Evolutionary conservation across 345 rosid species (phyloP).

Genomic region (Salix arbutifolia): DNA sequence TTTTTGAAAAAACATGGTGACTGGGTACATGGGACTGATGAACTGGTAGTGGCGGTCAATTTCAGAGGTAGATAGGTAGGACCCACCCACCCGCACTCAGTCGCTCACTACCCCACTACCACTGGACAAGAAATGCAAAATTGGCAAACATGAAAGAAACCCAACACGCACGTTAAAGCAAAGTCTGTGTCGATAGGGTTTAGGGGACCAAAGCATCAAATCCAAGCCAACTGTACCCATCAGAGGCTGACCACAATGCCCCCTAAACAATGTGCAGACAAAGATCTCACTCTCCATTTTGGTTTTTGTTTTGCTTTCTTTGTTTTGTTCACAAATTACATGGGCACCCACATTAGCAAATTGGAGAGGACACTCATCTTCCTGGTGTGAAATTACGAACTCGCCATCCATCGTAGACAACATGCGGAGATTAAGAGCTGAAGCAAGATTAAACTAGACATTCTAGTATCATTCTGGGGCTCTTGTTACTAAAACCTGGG

Average conservation of each 20-base stretch:
- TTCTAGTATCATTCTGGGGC: background rate
- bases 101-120: constrained; percentile 12
- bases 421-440: background rate
- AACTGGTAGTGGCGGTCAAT: constrained; percentile 4
- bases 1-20: background rate
- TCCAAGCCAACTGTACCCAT: constrained; percentile 6
- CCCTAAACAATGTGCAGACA: constrained; percentile 3
- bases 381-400: background rate
- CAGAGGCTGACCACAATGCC: constrained; percentile 3
- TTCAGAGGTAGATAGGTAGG: constrained; percentile 10
- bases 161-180: constrained; percentile 38
- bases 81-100: constrained; percentile 14
- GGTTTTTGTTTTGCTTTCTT: background rate
- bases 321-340: background rate
- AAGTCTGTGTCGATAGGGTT: background rate
- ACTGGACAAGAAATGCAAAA: constrained; percentile 36
- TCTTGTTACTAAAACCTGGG: background rate
- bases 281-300: constrained; percentile 1
- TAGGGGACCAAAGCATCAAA: constrained; percentile 34
- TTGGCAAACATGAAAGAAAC: constrained; percentile 43
- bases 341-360: background rate
- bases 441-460: background rate
- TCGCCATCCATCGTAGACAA: background rate
- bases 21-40: background rate
- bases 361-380: background rate